Evolutionary conservation across 495 filamentous ascomycete genomes (phyloP).

Genomic region (Talaromyces nanjingensis): DNA sequence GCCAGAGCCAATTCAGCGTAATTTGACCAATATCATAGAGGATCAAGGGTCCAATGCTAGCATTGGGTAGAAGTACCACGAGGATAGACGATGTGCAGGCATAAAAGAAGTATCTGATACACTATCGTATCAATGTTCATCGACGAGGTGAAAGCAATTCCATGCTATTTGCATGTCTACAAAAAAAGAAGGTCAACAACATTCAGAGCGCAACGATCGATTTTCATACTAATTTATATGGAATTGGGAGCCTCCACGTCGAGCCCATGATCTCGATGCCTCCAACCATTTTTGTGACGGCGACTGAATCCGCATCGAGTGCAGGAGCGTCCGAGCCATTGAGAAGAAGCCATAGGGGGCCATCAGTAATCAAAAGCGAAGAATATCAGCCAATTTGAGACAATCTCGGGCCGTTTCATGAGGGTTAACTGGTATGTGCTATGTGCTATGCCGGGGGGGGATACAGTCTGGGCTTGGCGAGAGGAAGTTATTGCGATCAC

Average conservation of each 20-base stretch:
- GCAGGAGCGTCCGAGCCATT: background rate
- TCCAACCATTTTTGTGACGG: background rate
- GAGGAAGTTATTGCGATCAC: conserved; percentile 4
- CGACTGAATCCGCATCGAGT: background rate
- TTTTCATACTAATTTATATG: background rate
- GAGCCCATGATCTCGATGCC: background rate
- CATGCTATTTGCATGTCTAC: background rate
- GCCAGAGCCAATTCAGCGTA: background rate
- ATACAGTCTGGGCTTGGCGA: background rate
- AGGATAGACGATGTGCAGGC: background rate
- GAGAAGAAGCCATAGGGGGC: background rate
- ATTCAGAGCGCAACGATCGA: background rate
- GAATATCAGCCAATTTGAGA: background rate
- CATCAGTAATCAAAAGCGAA: background rate
- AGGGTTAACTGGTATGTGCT: background rate
- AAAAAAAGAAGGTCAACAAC: background rate
- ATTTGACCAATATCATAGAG: background rate
- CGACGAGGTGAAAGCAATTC: background rate
- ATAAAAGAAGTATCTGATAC: background rate
- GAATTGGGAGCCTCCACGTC: background rate
- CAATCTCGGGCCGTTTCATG: background rate
- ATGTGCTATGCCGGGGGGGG: background rate
- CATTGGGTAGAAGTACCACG: background rate
- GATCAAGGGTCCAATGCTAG: background rate
- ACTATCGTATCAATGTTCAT: background rate